These are phyloP conservation scores for Saccharomyces jurei DNA, from an alignment of 805 yeast species.

Conservation along the genomic window DNA sequence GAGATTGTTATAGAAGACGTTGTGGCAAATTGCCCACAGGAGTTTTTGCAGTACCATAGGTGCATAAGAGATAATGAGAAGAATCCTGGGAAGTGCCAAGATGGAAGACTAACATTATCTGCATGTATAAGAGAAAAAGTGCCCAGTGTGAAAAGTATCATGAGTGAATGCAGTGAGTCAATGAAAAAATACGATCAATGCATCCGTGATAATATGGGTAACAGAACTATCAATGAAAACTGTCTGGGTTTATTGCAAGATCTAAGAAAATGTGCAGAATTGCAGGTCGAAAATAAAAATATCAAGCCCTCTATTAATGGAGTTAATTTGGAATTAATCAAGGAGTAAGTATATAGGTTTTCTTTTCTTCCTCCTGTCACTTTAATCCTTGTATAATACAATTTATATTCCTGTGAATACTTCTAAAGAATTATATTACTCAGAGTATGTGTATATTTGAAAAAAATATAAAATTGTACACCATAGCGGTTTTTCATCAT, in stretches of 20 bases:
- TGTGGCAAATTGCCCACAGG: slow-evolving; percentile 66
- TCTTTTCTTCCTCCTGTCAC: not conserved
- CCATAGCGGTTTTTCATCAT: not conserved
- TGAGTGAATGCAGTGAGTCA: slow-evolving; percentile 48
- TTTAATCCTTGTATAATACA: not conserved
- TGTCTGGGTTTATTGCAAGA: slow-evolving; percentile 47
- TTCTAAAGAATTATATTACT: not conserved
- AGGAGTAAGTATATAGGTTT: not conserved
- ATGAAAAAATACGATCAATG: slow-evolving; percentile 63
- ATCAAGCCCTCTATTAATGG: slow-evolving; percentile 16
- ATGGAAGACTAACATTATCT: slow-evolving; percentile 50
- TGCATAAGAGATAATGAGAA: slow-evolving; percentile 57
- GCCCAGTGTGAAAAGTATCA: slow-evolving; percentile 65
- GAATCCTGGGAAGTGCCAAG: slow-evolving; percentile 41
- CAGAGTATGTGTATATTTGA: not conserved
- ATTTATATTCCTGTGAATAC: not conserved
- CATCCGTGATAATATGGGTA: slow-evolving; percentile 38
- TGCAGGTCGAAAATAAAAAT: slow-evolving; percentile 11
- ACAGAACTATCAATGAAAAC: slow-evolving; percentile 34
- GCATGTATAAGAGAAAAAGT: slow-evolving; percentile 56
- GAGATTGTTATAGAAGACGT: slow-evolving; percentile 73
- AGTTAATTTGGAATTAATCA: slow-evolving; percentile 4
- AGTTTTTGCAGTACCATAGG: slow-evolving; percentile 63
- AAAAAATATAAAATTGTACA: not conserved
- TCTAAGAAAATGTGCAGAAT: slow-evolving; percentile 56